Evolutionary conservation across 2,329 filamentous ascomycete species (phyloP).

Genomic region (Colletotrichum spinosum): DNA sequence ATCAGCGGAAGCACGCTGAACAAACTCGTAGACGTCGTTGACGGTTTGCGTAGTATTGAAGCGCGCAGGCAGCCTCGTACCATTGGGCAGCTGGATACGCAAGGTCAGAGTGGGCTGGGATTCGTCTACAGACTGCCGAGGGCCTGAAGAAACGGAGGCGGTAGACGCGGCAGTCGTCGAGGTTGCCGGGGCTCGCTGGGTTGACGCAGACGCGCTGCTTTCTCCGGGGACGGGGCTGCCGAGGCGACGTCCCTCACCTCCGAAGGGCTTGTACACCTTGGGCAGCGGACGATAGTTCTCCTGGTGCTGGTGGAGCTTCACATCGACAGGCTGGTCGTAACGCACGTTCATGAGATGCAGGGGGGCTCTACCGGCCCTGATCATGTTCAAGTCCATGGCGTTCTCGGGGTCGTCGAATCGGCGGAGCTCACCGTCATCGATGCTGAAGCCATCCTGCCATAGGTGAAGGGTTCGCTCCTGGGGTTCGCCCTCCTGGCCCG

Average conservation of each 20-base stretch:
- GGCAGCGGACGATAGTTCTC: conserved; percentile 80
- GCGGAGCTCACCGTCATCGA: conserved; percentile 82
- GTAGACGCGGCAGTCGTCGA: conserved; percentile 46
- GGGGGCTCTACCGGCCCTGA: conserved; percentile 80
- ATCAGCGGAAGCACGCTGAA: conserved; percentile 71
- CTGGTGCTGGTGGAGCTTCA: conserved; percentile 81
- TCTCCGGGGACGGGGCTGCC: conserved; percentile 81
- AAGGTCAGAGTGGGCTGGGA: conserved; percentile 77
- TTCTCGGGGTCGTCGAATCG: conserved; percentile 85
- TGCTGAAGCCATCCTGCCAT: conserved; percentile 87
- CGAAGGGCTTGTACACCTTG: conserved; percentile 81
- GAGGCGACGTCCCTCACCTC: conserved; percentile 77
- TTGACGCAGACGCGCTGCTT: conserved; percentile 36
- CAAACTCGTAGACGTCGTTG: conserved; percentile 81
- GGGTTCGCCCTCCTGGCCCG: conserved; percentile 55
- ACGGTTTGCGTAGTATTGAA: conserved; percentile 86
- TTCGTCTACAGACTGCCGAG: conserved; percentile 61
- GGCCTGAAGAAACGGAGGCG: conserved; percentile 46
- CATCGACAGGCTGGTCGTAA: conserved; percentile 80
- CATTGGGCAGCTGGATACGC: conserved; percentile 83
- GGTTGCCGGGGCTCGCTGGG: conserved; percentile 39
- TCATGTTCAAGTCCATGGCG: conserved; percentile 77
- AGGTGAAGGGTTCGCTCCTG: conserved; percentile 80
- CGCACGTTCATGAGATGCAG: conserved; percentile 82
- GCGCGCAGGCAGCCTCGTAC: conserved; percentile 79